Evolutionary conservation across 2,329 filamentous ascomycete species (phyloP).

Genomic region (Bipolaris zeicola): DNA sequence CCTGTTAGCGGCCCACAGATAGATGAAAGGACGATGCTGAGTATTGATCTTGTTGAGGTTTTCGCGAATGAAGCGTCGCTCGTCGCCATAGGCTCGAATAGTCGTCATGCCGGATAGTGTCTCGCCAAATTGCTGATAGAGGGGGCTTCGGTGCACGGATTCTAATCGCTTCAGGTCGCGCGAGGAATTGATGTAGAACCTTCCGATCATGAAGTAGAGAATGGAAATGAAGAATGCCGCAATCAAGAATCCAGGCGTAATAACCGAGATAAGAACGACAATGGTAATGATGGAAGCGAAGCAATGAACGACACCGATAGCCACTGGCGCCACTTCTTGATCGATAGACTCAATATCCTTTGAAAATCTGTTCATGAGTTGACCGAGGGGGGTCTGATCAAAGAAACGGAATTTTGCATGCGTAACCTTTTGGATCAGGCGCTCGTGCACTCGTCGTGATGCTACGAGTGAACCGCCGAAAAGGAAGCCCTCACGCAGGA

Average conservation of each 20-base stretch:
- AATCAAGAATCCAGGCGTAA: constrained; percentile 90
- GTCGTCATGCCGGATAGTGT: constrained; percentile 94
- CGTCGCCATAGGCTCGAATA: constrained; percentile 94
- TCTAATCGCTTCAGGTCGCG: constrained; percentile 94
- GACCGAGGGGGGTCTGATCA: constrained; percentile 91
- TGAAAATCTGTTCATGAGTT: constrained; percentile 98
- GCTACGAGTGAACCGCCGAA: constrained; percentile 92
- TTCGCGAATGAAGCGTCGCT: constrained; percentile 89
- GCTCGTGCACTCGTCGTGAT: constrained; percentile 80
- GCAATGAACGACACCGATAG: constrained; percentile 75
- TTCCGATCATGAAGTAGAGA: constrained; percentile 81
- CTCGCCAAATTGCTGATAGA: constrained; percentile 98
- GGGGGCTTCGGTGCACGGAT: constrained; percentile 88
- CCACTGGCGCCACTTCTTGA: constrained; percentile 91
- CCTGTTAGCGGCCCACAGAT: constrained; percentile 93
- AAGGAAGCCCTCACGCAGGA: constrained; percentile 82
- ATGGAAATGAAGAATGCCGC: constrained; percentile 83
- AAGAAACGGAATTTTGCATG: constrained; percentile 97
- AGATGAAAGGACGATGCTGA: constrained; percentile 92
- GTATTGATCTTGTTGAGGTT: constrained; percentile 88
- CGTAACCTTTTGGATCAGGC: constrained; percentile 77
- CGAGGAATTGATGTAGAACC: constrained; percentile 90
- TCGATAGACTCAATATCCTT: constrained; percentile 96
- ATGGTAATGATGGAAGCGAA: constrained; percentile 78
- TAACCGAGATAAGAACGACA: constrained; percentile 80